phyloP scores from a whole-genome alignment of 116 monocot species.

The Iris pallida region DNA sequence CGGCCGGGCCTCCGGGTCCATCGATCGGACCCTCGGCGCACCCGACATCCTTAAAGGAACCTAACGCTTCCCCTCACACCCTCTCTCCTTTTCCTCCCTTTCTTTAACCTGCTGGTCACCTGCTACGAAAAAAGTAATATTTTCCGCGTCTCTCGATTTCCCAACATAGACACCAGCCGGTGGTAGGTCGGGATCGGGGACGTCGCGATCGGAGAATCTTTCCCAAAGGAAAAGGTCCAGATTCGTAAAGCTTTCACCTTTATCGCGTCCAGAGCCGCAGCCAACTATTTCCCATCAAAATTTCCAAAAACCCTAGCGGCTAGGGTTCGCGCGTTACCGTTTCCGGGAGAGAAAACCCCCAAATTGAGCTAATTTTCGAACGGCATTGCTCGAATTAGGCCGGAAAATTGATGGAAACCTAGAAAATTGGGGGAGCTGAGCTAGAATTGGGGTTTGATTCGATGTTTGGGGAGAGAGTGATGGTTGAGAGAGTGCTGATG shows the following conservation, averaged over 20 bases:
- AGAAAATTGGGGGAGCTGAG: background rate
- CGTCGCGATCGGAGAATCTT: too few species aligned
- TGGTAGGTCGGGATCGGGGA: too few species aligned
- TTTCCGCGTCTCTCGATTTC: background rate
- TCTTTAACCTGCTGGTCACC: background rate
- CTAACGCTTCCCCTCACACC: too few species aligned
- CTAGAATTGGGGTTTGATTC: background rate
- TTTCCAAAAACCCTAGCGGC: background rate
- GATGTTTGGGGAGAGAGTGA: background rate
- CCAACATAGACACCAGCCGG: background rate
- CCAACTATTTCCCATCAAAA: background rate
- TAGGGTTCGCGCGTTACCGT: background rate
- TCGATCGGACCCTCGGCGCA: constrained; percentile 7
- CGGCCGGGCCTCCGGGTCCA: constrained; percentile 10
- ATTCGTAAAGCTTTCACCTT: too few species aligned
- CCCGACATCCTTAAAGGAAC: constrained; percentile 2
- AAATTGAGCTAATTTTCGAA: too few species aligned
- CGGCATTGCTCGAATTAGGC: background rate
- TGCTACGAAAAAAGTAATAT: background rate
- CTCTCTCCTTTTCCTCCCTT: background rate
- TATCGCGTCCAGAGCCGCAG: too few species aligned
- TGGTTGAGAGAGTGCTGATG: background rate
- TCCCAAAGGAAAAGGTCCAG: too few species aligned
- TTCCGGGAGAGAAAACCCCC: background rate
- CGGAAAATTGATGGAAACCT: background rate